A percentile compares a stretch with the other conserved stretches of the same genome.
Evolutionary conservation across 2,329 filamentous ascomycete genomes (phyloP).

Genomic region (Leptographium radiaticola): DNA sequence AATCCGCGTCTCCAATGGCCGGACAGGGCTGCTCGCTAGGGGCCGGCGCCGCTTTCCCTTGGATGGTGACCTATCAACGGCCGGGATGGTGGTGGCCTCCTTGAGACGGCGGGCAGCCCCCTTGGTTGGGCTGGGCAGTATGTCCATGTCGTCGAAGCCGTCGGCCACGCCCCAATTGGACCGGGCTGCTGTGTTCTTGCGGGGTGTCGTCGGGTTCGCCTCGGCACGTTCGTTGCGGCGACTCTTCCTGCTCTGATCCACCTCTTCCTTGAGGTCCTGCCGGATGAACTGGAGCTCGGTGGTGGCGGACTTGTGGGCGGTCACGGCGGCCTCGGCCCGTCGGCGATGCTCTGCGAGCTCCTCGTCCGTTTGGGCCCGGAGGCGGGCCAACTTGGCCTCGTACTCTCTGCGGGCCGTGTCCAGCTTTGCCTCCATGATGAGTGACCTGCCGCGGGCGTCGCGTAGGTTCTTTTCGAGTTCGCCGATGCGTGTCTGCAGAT

Average conservation of each 20-base stretch:
- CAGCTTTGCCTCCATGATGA: slow-evolving; percentile 61
- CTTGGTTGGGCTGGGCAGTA: slow-evolving; percentile 40
- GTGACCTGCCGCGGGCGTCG: slow-evolving; percentile 56
- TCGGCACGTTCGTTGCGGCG: slow-evolving; percentile 19
- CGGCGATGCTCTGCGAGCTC: slow-evolving; percentile 50
- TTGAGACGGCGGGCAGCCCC: slow-evolving; percentile 26
- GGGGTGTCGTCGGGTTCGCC: slow-evolving; percentile 33
- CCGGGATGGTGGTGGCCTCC: slow-evolving; percentile 28
- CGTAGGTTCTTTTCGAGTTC: slow-evolving; percentile 43
- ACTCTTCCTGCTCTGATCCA: slow-evolving; percentile 25
- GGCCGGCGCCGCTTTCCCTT: slow-evolving; percentile 60
- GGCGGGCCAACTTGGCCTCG: slow-evolving; percentile 45
- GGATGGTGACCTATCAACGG: slow-evolving; percentile 46
- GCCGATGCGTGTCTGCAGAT: slow-evolving; percentile 38
- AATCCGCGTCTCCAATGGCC: slow-evolving; percentile 39
- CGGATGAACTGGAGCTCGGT: slow-evolving; percentile 63
- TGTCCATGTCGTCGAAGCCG: slow-evolving; percentile 61
- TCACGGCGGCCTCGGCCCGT: slow-evolving; percentile 49
- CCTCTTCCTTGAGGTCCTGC: slow-evolving; percentile 54
- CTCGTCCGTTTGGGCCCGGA: slow-evolving; percentile 52
- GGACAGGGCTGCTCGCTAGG: slow-evolving; percentile 51
- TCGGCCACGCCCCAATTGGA: slow-evolving; percentile 51
- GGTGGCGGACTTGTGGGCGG: slow-evolving; percentile 49
- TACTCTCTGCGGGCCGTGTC: slow-evolving; percentile 48
- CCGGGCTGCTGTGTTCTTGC: slow-evolving; percentile 29